phyloP scores from a whole-genome alignment of 2,329 filamentous ascomycete species.

The Cylindrodendrum hubeiense region DNA sequence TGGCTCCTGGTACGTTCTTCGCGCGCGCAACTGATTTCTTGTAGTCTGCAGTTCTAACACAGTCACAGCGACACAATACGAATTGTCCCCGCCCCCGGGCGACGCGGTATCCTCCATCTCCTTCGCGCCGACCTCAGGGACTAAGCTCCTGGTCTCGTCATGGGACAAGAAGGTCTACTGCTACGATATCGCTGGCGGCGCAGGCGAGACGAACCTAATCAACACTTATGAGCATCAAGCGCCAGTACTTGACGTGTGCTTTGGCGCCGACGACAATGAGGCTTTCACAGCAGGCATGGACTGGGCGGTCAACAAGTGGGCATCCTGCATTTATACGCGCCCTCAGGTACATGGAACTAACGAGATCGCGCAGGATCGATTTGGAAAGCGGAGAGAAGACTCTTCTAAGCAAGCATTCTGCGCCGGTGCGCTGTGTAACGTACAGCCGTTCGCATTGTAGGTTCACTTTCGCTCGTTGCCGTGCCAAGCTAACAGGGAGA shows the following conservation, averaged over 20 bases:
- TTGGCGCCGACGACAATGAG: constrained; percentile 84
- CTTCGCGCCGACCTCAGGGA: constrained; percentile 83
- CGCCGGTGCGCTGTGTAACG: constrained; percentile 85
- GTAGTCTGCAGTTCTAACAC: constrained; percentile 31
- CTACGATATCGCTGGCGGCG: constrained; percentile 78
- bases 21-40: neutral
- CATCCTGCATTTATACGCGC: constrained; percentile 10
- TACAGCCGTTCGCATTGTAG: constrained; percentile 81
- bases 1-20: constrained; percentile 56
- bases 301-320: constrained; percentile 82
- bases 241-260: constrained; percentile 92
- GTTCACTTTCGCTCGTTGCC: constrained; percentile 38
- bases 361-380: constrained; percentile 65
- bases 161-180: constrained; percentile 95
- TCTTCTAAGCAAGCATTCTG: constrained; percentile 81
- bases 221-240: constrained; percentile 84
- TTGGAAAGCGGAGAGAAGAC: constrained; percentile 79
- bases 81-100: constrained; percentile 83
- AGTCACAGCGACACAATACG: constrained; percentile 76
- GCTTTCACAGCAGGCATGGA: constrained; percentile 91
- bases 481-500: constrained; percentile 28
- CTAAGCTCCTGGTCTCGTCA: constrained; percentile 87
- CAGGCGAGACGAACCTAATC: constrained; percentile 68
- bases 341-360: constrained; percentile 23
- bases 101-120: constrained; percentile 90